Base-by-base conservation (phyloP, 257 asterid genomes). In the Striga asiatica region DNA sequence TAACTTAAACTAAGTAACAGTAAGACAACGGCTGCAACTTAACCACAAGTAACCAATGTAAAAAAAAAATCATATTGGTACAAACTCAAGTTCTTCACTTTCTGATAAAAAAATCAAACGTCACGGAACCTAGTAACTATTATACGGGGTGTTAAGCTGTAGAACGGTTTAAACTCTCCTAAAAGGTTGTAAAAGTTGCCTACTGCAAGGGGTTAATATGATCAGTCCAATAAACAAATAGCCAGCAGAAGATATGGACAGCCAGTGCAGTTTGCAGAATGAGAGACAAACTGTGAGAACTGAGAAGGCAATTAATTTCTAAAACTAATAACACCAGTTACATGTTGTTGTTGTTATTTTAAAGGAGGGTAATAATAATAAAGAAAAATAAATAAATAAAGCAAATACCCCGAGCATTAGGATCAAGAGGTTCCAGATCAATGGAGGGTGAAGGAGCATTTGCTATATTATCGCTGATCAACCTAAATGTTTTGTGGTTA, bases 401-500 rank as follows among this genome's bases (percentile, higher is more conserved):
- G 54, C 23, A 58, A 61, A 60, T 81, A 91, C 96, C 96, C 12
- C 96, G 89, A 46, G 78, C 56, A 61, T 58, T 81, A 57, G 82
- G 79, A 69, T 84, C 95, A 54, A 87, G 79, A 65, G 78, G 85
- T 65, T 91, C 98, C 59, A 63, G 74, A 13, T 81, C 85, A 9
- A 58, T 42, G 52, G 74, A 34, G 41, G 87, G n/a, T n/a, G n/a
- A 54, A 56, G 96, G 75, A 24, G 66, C 67, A 66, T 74, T 84
- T 67, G 78, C 70, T 43, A 83, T 65, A 62, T 71, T 74, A 65
- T 91, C 94, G 41, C 79, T 84, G 80, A 91, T 87, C 89, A 91
- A 57, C 70, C 89, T 77, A 59, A 81, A 87, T 49, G 96, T 83
- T 74, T 78, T 87, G 74, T 80, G 92, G 79, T 91, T 81, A 54